These are phyloP conservation scores for Debaryomyces sp. DNA, from an alignment of 1,139 yeast species.

Conservation along the genomic window DNA sequence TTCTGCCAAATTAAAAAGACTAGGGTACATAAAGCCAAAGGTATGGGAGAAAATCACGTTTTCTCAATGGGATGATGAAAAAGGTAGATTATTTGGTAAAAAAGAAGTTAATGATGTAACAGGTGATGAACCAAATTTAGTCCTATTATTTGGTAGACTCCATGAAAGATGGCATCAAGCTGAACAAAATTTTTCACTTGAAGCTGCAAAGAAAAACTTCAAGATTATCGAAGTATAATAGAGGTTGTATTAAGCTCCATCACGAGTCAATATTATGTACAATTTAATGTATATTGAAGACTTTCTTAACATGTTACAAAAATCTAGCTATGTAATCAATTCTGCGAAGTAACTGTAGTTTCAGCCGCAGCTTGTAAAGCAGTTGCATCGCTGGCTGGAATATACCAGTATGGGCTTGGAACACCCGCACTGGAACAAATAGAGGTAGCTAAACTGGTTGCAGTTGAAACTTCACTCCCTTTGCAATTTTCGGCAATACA, in stretches of 20 bases:
- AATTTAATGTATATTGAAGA: background rate
- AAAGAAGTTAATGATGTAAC: conserved; percentile 11
- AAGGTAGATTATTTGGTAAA: conserved; percentile 44
- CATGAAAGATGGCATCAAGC: conserved; percentile 47
- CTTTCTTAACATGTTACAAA: background rate
- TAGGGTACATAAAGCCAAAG: conserved; percentile 34
- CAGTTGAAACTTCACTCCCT: conserved; percentile 35
- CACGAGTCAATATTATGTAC: background rate
- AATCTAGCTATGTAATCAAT: no score
- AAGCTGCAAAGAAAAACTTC: background rate
- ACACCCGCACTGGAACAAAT: conserved; percentile 46
- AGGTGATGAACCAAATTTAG: conserved; percentile 43
- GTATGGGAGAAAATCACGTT: conserved; percentile 39
- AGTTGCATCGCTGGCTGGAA: conserved; percentile 4
- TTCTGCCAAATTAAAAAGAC: conserved; percentile 35
- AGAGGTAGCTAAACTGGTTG: conserved; percentile 45
- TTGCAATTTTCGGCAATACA: conserved; percentile 52
- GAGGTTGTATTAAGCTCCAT: background rate
- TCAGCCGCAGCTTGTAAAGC: conserved; percentile 19
- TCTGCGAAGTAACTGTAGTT: conserved; percentile 3
- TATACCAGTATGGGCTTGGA: conserved; percentile 12
- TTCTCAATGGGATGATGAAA: conserved; percentile 41
- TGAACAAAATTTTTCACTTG: conserved; percentile 14
- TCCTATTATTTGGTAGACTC: conserved; percentile 37
- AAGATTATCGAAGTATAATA: background rate